Base-by-base conservation (phyloP, 257 asterid genomes). In the Fraxinus anomala region DNA sequence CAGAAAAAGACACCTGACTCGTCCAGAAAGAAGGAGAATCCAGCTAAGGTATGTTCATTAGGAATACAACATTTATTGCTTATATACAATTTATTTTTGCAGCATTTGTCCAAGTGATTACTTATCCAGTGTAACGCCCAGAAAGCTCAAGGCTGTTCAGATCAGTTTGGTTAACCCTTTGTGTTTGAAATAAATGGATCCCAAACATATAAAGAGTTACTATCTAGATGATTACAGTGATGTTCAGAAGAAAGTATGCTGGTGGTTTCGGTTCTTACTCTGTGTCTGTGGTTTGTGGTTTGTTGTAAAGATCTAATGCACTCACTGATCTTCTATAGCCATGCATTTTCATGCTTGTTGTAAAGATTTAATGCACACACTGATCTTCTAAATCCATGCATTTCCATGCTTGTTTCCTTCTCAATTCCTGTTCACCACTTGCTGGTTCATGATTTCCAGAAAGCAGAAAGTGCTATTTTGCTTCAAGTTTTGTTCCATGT, bases 1-100 rank as follows among this genome's bases (percentile, higher is more conserved):
- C 89, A 80, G 83, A 86, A 89, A 76, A 91, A 83, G 88, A 88
- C 84, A 68, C 51, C 90, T 17, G 86, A 82, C 33, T 73, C 88
- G 34, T 89, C 90, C 80, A 83, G 75, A 70, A 88, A 85, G 83
- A 85, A 82, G 42, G 90, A 85, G 21, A 70, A 84, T 39, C 33
- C 69, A 24, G 17, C 87, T 17, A 85, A 90, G 92, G 96, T 92
- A 82, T 74, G 76, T 76, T 40, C 70, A 24, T 56, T n/a, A 63
- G 69, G n/a, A 19, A 67, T 77, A 31, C 72, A 70, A 30, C 72
- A 66, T 74, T 54, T 63, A 39, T 74, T 71, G 59, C 80, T 74
- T 56, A 67, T 73, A 13, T 71, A 56, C 23, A 63, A 3, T 80
- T 56, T 56, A 26, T 8, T 11, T 63, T 63, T 26, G 69, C 69